Evolutionary conservation across 306 rosid genomes (phyloP), one percentile per base, ranked within the genome.

Genomic region (Glycine latifolia): DNA sequence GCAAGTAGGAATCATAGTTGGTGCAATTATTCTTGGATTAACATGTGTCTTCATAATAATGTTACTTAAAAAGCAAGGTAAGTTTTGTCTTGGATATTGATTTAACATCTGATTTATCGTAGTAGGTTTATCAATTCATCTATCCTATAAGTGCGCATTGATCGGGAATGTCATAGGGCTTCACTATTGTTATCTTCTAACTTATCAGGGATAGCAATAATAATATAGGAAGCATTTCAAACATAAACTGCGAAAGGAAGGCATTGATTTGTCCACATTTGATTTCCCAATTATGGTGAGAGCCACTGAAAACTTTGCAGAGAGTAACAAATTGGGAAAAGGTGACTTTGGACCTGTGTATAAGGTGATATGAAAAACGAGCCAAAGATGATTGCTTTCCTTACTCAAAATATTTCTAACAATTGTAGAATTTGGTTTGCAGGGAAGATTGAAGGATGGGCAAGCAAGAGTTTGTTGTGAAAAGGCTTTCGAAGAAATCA

Each of bases 261-360:
- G 79, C 73, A 76, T 82, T 11, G 91, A 84, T 46, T 50, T 89
- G n/a, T 82, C 83, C 2, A 31, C 60, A 53, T 86, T 86, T 71
- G 83, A 72, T 76, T 77, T 86, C 4, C 44, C 82, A 50, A 66
- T 75, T 20, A 55, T 86, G 14, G 67, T 50, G 41, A 72, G 52
- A 53, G 91, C 89, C 46, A 88, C 89, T 5, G 37, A 76, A 26
- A 58, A 71, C 48, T 88, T 88, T 77, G 79, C 87, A 7, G 15
- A 16, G 9, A 70, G 44, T 35, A 86, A 65, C 16, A 83, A 76
- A 79, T 75, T 88, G 1, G 91, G 91, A 15, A 76, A 83, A 77
- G 91, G 91, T 65, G 91, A 89, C 10, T 88, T 83, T 41, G 89
- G 91, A 70, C 13, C 80, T 6, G 87, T 88, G 10, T 83, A 88